phyloP scores from a whole-genome alignment of 106 monocot species.

The Agapanthus africanus region DNA sequence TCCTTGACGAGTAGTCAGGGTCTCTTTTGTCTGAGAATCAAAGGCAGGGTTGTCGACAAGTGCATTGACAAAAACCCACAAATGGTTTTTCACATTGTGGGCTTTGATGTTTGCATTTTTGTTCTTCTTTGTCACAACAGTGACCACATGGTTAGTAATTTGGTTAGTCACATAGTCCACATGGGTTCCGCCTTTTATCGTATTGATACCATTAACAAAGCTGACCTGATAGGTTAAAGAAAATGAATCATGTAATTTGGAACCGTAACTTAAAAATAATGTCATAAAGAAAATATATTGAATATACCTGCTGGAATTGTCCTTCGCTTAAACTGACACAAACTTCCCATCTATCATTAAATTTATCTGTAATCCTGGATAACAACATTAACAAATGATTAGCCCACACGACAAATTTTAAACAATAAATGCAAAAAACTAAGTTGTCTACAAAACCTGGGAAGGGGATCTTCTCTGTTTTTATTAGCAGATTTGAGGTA shows the following conservation, averaged over 20 bases:
- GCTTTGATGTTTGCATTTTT: slow-evolving; percentile 86
- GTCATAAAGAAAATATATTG: too few species aligned
- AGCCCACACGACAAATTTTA: too few species aligned
- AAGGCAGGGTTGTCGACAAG: slow-evolving; percentile 96
- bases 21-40: slow-evolving; percentile 98
- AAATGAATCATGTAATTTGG: too few species aligned
- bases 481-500: slow-evolving; percentile 67
- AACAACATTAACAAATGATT: too few species aligned
- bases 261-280: too few species aligned
- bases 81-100: slow-evolving; percentile 74
- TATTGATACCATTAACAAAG: slow-evolving; percentile 87
- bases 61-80: slow-evolving; percentile 98
- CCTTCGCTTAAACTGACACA: too few species aligned
- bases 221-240: too few species aligned
- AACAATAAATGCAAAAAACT: neutral
- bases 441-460: slow-evolving; percentile 43
- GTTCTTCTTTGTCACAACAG: slow-evolving; percentile 89
- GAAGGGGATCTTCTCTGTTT: slow-evolving; percentile 43
- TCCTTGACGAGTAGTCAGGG: slow-evolving; percentile 95
- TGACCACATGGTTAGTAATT: slow-evolving; percentile 59
- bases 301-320: too few species aligned
- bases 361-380: too few species aligned
- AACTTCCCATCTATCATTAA: too few species aligned
- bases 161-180: slow-evolving; percentile 88
- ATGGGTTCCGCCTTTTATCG: slow-evolving; percentile 92